phyloP scores from a whole-genome alignment of 2,329 filamentous ascomycete species.

The Fusarium sp. region DNA sequence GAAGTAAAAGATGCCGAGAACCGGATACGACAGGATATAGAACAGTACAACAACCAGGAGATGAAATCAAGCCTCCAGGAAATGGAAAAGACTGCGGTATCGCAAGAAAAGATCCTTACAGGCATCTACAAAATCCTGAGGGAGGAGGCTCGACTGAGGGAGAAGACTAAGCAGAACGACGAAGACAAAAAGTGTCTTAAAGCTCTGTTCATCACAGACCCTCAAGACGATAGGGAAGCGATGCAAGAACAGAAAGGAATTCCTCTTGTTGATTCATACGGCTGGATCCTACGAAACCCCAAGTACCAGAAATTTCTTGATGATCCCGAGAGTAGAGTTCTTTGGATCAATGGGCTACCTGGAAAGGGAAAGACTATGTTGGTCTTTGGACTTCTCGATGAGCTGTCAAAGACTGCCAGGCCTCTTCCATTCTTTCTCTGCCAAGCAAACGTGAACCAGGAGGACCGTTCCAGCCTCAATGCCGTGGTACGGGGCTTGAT shows the following conservation, averaged over 20 bases:
- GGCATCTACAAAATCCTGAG: neutral
- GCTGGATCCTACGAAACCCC: neutral
- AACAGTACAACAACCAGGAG: constrained; percentile 6
- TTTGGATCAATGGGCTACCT: neutral
- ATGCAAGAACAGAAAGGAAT: neutral
- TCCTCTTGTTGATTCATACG: neutral
- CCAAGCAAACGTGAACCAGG: neutral
- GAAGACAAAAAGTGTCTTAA: neutral
- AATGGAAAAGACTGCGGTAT: neutral
- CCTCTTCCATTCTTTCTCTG: neutral
- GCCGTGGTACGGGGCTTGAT: neutral
- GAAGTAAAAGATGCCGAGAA: constrained; percentile 2
- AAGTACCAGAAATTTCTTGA: neutral
- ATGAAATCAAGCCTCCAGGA: neutral
- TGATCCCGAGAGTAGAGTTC: neutral
- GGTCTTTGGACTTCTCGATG: neutral
- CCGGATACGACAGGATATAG: neutral
- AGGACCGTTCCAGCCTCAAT: neutral
- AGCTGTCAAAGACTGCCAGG: neutral
- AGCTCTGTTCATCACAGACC: neutral
- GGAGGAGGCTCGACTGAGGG: neutral
- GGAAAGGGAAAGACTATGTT: constrained; percentile 2
- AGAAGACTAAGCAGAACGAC: neutral
- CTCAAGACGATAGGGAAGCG: neutral
- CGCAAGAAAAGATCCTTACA: neutral